Evolutionary conservation across 2,329 filamentous ascomycete species (phyloP).

Genomic region (Talaromyces rugulosus): DNA sequence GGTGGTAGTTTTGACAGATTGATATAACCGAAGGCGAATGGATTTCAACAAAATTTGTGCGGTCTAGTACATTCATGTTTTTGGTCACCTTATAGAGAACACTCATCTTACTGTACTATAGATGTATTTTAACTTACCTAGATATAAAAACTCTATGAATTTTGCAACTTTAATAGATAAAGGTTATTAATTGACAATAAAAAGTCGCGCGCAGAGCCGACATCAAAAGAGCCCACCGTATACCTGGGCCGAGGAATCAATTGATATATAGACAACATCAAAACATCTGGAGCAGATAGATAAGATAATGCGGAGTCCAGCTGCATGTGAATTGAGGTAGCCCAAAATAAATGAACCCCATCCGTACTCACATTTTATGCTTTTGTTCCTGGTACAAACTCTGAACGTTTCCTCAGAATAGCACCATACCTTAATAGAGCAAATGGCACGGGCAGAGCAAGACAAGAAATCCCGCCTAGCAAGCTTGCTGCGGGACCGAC

Average conservation of each 20-base stretch:
- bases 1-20: constrained; percentile 31
- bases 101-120: background rate
- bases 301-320: background rate
- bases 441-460: constrained; percentile 7
- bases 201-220: background rate
- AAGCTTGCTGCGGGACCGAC: constrained; percentile 6
- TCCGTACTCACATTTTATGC: background rate
- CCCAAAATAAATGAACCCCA: background rate
- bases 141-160: too few relatives aligned
- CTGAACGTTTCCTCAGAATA: constrained; percentile 5
- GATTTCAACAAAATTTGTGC: background rate
- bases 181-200: background rate
- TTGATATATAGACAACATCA: too few relatives aligned
- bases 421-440: constrained; percentile 6
- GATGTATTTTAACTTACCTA: too few relatives aligned
- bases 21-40: background rate
- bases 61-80: background rate
- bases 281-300: background rate
- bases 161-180: background rate
- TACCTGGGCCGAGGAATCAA: background rate
- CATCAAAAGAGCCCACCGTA: background rate
- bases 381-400: background rate
- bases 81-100: background rate
- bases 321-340: background rate
- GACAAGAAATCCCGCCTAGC: constrained; percentile 3